A percentile compares a stretch with the other conserved stretches of the same genome.
These are phyloP conservation scores for Oryza glaberrima DNA, from an alignment of 176 grass and related monocot species.

Conservation along the genomic window DNA sequence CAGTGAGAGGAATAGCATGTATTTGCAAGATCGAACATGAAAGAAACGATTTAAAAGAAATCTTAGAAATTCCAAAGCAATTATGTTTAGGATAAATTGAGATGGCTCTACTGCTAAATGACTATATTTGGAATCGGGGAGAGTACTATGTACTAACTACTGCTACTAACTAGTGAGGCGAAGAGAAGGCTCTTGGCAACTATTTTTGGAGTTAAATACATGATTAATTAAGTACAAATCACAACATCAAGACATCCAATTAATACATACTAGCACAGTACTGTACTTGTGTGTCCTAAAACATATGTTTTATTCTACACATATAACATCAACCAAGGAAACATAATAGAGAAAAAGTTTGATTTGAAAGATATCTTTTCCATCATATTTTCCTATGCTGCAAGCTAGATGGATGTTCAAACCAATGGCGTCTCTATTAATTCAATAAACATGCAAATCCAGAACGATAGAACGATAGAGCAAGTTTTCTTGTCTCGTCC, in stretches of 20 bases:
- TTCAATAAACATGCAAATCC: not conserved
- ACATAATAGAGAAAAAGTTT: slow-evolving; percentile 14
- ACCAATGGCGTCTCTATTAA: not conserved
- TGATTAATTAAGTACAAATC: not conserved
- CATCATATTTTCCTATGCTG: not conserved
- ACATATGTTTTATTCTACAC: not conserved
- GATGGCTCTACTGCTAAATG: not conserved
- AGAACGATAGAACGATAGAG: slow-evolving; percentile 19
- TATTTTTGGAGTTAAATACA: not conserved
- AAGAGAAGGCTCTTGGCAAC: not conserved
- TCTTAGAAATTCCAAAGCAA: not conserved
- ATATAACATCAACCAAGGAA: not conserved
- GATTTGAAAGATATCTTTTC: not conserved
- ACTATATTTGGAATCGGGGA: not conserved
- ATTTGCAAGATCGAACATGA: too few species aligned
- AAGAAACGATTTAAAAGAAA: not conserved
- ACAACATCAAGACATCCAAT: not conserved
- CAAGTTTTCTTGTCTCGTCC: slow-evolving; percentile 5
- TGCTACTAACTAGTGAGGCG: not conserved
- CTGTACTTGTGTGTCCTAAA: not conserved
- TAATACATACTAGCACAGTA: not conserved
- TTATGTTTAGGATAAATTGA: not conserved
- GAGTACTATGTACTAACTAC: not conserved
- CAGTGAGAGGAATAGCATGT: not conserved
- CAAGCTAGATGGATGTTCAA: not conserved